Base-by-base conservation (phyloP, 768 basidiomycete genomes). In the Cystofilobasidium capitatum region DNA sequence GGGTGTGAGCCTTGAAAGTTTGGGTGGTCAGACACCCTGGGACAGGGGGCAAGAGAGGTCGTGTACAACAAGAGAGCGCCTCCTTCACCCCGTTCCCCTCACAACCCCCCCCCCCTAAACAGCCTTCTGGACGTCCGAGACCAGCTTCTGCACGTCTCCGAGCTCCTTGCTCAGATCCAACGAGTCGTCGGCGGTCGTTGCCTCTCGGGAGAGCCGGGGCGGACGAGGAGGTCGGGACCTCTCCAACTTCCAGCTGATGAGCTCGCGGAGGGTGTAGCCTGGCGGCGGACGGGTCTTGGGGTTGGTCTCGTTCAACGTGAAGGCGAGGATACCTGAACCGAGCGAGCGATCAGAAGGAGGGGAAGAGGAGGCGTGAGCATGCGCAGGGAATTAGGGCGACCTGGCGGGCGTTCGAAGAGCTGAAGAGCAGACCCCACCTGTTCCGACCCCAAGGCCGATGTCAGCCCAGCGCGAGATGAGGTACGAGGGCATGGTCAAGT, bases 281-380 rank as follows among this genome's bases (percentile, higher is more conserved):
- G 72, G 66, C 17, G 71, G 58, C 14, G 76, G 75, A 8, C 74
- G 72, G 9, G 76, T 73, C 31, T 75, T 72, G 6, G 77, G 76
- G 67, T 76, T 75, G n/a, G 74, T 74, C 64, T 78, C 77, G 72
- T 75, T 74, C 6, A 78, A 71, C 36, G 74, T 65, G 67, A 75
- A 78, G 0, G 77, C 77, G 12, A 78, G 73, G 13, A 77, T 54
- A 62, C 77, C 71, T 72, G 35, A 35, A 13, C 5, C 2, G n/a
- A 47, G 26, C 29, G 45, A 29, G 42, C 44, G 29, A 33, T 17
- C 6, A 33, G 40, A 42, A 17, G 37, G 39, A 36, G 14, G 31
- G 58, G 12, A 9, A 39, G 26, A 31, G 59, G 42, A 61, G 35
- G 16, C 37, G 1, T 42, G 36, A 42, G 37, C 37, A 40, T 29